Percentiles rank a stretch among this genome's conserved stretches.
phyloP scores from a whole-genome alignment of 495 filamentous ascomycete species.

The Penicillium simplicissimum region DNA sequence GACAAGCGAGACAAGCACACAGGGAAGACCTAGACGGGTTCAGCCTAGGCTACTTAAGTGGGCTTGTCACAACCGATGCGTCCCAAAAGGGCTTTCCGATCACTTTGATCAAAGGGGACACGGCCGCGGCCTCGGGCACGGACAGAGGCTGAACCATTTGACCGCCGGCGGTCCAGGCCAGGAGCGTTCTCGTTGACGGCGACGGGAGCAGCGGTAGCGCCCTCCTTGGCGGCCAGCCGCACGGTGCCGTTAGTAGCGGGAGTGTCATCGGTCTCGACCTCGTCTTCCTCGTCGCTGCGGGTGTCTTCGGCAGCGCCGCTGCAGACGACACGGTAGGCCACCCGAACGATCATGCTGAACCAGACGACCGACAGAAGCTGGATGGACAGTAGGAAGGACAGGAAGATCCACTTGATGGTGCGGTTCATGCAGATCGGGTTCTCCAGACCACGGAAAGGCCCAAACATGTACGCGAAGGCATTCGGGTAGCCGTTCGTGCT shows the following conservation, averaged over 20 bases:
- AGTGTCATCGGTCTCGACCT: conserved; percentile 53
- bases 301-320: conserved; percentile 82
- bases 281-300: conserved; percentile 84
- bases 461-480: conserved; percentile 60
- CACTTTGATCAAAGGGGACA: conserved; percentile 68
- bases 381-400: conserved; percentile 72
- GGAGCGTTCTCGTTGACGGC: conserved; percentile 34
- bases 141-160: conserved; percentile 35
- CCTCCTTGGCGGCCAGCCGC: conserved; percentile 31
- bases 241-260: conserved; percentile 42
- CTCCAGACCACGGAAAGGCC: conserved; percentile 66
- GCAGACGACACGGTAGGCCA: conserved; percentile 72
- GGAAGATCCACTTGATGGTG: conserved; percentile 70
- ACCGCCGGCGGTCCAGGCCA: conserved; percentile 48
- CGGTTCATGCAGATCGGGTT: conserved; percentile 76
- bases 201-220: conserved; percentile 23
- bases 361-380: conserved; percentile 81
- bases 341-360: conserved; percentile 84
- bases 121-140: conserved; percentile 40
- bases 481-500: conserved; percentile 57
- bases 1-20: conserved; percentile 4
- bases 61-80: conserved; percentile 75
- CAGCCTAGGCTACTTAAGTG: conserved; percentile 19
- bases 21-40: not conserved
- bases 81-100: conserved; percentile 70